These are phyloP conservation scores for Kwoniella dendrophila DNA, from an alignment of 768 basidiomycete genomes.

Conservation along the genomic window DNA sequence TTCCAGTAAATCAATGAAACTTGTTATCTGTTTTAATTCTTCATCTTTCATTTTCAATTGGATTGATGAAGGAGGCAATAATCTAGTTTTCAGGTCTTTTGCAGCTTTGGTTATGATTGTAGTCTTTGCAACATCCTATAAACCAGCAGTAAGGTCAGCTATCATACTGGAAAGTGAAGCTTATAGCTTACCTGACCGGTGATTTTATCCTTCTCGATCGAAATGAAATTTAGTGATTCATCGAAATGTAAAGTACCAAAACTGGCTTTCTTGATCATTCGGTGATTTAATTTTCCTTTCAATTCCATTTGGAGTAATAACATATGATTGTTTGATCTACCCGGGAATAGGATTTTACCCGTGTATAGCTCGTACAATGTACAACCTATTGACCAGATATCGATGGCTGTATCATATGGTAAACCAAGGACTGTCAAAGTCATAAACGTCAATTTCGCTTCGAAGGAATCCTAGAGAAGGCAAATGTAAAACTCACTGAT, in stretches of 20 bases:
- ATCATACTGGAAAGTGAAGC: background rate
- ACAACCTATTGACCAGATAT: slow-evolving; percentile 96
- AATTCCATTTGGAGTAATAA: slow-evolving; percentile 96
- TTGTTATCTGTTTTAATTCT: slow-evolving; percentile 73
- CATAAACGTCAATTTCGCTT: background rate
- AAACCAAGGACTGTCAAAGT: slow-evolving; percentile 76
- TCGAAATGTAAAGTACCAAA: slow-evolving; percentile 94
- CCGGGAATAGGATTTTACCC: slow-evolving; percentile 96
- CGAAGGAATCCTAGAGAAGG: background rate
- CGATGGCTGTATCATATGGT: slow-evolving; percentile 89
- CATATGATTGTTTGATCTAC: slow-evolving; percentile 97
- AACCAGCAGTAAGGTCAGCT: background rate
- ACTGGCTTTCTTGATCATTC: slow-evolving; percentile 90
- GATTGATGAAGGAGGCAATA: slow-evolving; percentile 76
- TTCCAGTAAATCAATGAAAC: slow-evolving; percentile 88
- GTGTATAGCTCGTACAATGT: slow-evolving; percentile 78
- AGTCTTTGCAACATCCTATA: slow-evolving; percentile 77
- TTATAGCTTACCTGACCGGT: slow-evolving; percentile 72
- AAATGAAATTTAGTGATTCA: slow-evolving; percentile 79
- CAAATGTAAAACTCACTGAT: slow-evolving; percentile 78
- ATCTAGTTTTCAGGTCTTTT: slow-evolving; percentile 75
- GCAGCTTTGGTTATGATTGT: slow-evolving; percentile 80
- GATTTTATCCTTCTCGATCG: slow-evolving; percentile 78
- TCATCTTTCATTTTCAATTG: slow-evolving; percentile 77
- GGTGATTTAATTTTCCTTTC: slow-evolving; percentile 87